Base-by-base conservation (phyloP, 2,329 filamentous ascomycete genomes). In the Dactylellina parvicollis region DNA sequence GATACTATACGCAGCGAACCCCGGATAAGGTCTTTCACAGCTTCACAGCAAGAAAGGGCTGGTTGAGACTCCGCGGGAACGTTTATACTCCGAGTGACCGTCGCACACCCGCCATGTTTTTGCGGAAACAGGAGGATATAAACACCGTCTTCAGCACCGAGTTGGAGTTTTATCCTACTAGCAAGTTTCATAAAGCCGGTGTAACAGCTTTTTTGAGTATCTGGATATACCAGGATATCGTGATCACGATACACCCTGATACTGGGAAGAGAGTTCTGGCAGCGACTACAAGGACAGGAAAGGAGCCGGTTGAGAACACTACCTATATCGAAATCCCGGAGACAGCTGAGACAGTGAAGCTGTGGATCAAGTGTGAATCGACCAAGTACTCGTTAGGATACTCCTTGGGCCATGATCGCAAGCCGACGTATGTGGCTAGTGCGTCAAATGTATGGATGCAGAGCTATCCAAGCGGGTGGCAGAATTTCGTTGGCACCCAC, bases 21-120 rank as follows among this genome's bases (percentile, higher is more conserved):
- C 84, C 85, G 0, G 73, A 83, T 7, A 84, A 83, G 55, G 78
- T 75, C 1, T 83, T 82, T 28, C 84, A 83, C 74, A 84, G 82
- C 0, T 79, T 87, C 26, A 81, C 79, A 0, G 83, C 83, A 34
- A 79, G 81, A 1, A 81, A 82, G 0, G 81, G 81, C 0, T 77
- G 80, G 50, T 79, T 87, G 0, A 82, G 84, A 2, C 77, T 88
- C 0, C 82, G 84, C 65, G 86, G 86, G 0, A 83, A 83, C 12
- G 84, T 84, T 7, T 87, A 85, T 71, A 81, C 82, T 3, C 81
- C 88, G 0, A 82, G 81, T 0, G 82, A 81, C 9, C 84, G 85
- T 0, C 82, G 83, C 16, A 82, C 82, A 18, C 85, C 86, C 0
- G 83, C 85, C 0, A 81, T 86, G 75, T 81, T 87, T 1, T 77